These are phyloP conservation scores for Lasiodiplodia gonubiensis DNA, from an alignment of 2,329 filamentous ascomycete genomes.

Conservation along the genomic window DNA sequence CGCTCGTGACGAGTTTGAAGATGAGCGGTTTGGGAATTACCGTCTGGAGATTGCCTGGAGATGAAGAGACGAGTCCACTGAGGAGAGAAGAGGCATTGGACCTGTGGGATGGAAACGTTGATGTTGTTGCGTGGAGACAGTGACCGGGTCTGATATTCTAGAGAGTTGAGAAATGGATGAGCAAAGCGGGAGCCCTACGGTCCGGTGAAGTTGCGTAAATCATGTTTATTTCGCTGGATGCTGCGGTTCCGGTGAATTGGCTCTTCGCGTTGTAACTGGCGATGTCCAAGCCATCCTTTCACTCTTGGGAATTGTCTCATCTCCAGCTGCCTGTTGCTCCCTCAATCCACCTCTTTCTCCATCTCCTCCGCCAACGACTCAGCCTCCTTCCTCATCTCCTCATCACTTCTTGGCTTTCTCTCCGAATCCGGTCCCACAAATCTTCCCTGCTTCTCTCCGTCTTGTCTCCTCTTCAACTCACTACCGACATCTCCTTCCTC, in stretches of 20 bases:
- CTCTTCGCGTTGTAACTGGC: neutral
- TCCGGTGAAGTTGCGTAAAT: neutral
- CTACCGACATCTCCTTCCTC: slow-evolving; percentile 84
- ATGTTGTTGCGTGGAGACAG: slow-evolving; percentile 46
- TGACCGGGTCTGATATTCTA: slow-evolving; percentile 28
- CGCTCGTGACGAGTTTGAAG: slow-evolving; percentile 45
- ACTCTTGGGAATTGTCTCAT: too few species aligned
- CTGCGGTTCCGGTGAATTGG: neutral
- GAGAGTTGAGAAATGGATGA: neutral
- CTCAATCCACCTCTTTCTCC: slow-evolving; percentile 46
- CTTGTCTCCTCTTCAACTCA: slow-evolving; percentile 64
- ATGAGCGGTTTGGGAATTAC: slow-evolving; percentile 49
- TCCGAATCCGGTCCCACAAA: slow-evolving; percentile 77
- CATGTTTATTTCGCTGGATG: neutral
- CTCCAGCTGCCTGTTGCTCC: neutral
- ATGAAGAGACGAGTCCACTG: slow-evolving; percentile 36
- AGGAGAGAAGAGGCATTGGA: slow-evolving; percentile 38
- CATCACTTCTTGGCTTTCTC: slow-evolving; percentile 67
- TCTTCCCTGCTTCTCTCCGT: slow-evolving; percentile 55
- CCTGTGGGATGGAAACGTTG: slow-evolving; percentile 44
- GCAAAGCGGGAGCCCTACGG: neutral
- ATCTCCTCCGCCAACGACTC: slow-evolving; percentile 66
- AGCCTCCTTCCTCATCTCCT: slow-evolving; percentile 83
- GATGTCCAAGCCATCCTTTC: neutral
- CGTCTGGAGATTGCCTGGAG: slow-evolving; percentile 42